Evolutionary conservation across 2,329 filamentous ascomycete species (phyloP).

Genomic region (Trichoderma simmonsii): DNA sequence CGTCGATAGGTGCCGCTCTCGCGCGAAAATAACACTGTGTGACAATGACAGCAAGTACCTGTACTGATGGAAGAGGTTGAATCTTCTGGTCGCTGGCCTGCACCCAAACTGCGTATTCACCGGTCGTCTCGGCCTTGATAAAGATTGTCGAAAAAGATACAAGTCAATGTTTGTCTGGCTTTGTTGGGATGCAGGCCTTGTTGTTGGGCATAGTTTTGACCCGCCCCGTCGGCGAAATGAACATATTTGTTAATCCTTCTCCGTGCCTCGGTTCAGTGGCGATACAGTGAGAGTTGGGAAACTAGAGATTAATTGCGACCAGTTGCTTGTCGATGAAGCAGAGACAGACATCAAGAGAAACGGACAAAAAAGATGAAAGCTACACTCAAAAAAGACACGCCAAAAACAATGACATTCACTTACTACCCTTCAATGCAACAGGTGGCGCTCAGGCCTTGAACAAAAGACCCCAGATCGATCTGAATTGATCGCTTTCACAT

Average conservation of each 20-base stretch:
- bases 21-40: not conserved
- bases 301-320: not conserved
- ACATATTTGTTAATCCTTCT: slow-evolving; percentile 8
- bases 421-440: not conserved
- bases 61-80: not conserved
- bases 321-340: not conserved
- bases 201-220: slow-evolving; percentile 14
- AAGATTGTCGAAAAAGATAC: not conserved
- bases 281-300: not conserved
- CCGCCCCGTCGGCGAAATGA: slow-evolving; percentile 5
- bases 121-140: not conserved
- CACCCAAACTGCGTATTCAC: not conserved
- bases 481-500: slow-evolving; percentile 15
- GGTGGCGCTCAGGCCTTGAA: not conserved
- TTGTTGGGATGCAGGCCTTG: slow-evolving; percentile 12
- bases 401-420: not conserved
- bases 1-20: not conserved
- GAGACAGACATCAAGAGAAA: not conserved
- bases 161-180: not conserved
- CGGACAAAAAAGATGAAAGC: not conserved
- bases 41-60: not conserved
- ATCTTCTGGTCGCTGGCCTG: not conserved
- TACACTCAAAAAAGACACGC: not conserved
- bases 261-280: slow-evolving; percentile 9
- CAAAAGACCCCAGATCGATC: slow-evolving; percentile 11